These are phyloP conservation scores for Croton laevigatus DNA, from an alignment of 441 rosid species.

Conservation along the genomic window DNA sequence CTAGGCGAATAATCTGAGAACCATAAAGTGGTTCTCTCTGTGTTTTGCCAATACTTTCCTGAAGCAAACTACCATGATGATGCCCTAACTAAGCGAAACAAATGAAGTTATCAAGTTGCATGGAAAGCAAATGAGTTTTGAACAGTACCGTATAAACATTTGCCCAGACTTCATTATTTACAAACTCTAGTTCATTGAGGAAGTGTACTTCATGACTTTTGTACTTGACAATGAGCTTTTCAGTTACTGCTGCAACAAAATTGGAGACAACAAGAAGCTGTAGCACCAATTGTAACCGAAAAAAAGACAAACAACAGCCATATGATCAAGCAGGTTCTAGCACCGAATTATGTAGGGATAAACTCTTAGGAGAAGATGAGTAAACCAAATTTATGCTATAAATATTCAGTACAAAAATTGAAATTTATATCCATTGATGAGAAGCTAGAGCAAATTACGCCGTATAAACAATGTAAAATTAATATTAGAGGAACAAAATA, in stretches of 20 bases:
- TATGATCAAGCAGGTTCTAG: slow-evolving; percentile 1
- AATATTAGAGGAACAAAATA: neutral
- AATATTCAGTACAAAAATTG: neutral
- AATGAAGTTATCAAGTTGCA: slow-evolving; percentile 3
- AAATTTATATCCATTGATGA: neutral
- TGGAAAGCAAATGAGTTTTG: slow-evolving; percentile 9
- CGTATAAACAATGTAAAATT: neutral
- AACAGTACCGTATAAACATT: slow-evolving; percentile 77
- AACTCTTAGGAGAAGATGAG: neutral
- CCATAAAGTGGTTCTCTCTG: neutral
- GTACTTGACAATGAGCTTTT: slow-evolving; percentile 50
- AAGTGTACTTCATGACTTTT: slow-evolving; percentile 52
- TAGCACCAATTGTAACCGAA: neutral
- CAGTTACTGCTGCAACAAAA: slow-evolving; percentile 64
- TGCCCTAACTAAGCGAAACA: neutral
- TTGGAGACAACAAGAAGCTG: slow-evolving; percentile 1
- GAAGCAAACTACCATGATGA: slow-evolving; percentile 2
- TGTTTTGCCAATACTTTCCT: neutral
- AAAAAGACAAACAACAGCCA: neutral
- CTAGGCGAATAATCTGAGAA: neutral
- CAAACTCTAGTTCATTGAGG: slow-evolving; percentile 87
- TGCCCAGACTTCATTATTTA: slow-evolving; percentile 93
- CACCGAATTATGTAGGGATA: neutral
- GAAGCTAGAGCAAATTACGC: neutral
- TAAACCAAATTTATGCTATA: neutral